Base-by-base conservation (phyloP, 805 yeast genomes). In the Metschnikowia koreensis region DNA sequence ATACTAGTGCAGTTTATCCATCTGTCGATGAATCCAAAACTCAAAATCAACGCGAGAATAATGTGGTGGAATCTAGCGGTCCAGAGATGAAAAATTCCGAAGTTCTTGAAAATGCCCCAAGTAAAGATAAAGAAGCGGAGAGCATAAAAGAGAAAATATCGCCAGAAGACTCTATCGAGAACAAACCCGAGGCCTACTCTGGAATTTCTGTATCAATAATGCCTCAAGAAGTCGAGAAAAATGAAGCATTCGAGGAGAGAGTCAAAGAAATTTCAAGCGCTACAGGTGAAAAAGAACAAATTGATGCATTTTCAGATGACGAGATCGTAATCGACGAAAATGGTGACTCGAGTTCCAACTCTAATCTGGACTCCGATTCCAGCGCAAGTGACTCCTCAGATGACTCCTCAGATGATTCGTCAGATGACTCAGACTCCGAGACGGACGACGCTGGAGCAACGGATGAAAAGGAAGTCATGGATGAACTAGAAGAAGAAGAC, bases 401-500 rank as follows among this genome's bases (percentile, higher is more conserved):
- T 15, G 50, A 41, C 8, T 27, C 52, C 11, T 29, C 33, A 6
- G 28, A 41, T 26, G 45, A 41, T n/a, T 47, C 52, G 5, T 38
- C 51, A 12, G 46, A 38, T 16, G 48, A 48, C 15, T 50, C 53
- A 10, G 46, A 41, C 9, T 56, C 59, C 12, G 54, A 48, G 12
- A 46, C 55, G 10, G 51, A 47, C 6, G 47, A 56, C 5, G 46
- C 16, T 26, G 36, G 43, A n/a, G 13, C 28, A 36, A 40, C 17
- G 34, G 27, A 6, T 12, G 40, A 38, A 28, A 34, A 28, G 38
- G 47, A 26, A n/a, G 13, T 63, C 10, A 27, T 50, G 7, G 61
- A 52, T 64, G 46, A 55, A 9, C 64, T 64, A 15, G 81, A 76
- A 12, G 81, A 76, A 8, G 82, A 75, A 22, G 80, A 73, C 0